These are phyloP conservation scores for Mariannaea elegans DNA, from an alignment of 2,329 filamentous ascomycete species.

Conservation along the genomic window DNA sequence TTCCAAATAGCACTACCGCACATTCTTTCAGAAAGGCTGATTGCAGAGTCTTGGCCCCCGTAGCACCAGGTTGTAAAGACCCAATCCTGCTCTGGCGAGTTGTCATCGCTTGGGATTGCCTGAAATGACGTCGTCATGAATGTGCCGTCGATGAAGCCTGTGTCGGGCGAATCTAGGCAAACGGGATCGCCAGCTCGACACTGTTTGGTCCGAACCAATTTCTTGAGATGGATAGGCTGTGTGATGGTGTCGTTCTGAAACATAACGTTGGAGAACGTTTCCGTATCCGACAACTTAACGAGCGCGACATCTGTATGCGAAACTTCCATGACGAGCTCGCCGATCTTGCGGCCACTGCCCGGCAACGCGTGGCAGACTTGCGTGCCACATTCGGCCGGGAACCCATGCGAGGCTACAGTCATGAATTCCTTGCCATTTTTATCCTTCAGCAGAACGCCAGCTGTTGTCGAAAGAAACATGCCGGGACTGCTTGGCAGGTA, in stretches of 20 bases:
- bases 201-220: background rate
- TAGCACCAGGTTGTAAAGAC: background rate
- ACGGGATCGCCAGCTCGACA: background rate
- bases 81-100: background rate
- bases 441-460: constrained; percentile 1
- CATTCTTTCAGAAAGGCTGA: background rate
- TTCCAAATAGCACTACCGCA: constrained; percentile 9
- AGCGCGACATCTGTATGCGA: background rate
- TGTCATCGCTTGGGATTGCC: background rate
- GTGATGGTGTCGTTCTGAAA: background rate
- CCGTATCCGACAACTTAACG: background rate
- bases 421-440: background rate
- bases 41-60: background rate
- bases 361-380: background rate
- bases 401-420: background rate
- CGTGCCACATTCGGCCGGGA: background rate
- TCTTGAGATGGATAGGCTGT: background rate
- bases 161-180: constrained; percentile 2
- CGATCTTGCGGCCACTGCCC: background rate
- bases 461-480: background rate
- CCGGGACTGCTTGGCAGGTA: background rate
- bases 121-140: background rate
- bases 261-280: background rate
- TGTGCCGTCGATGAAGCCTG: constrained; percentile 3
- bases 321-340: constrained; percentile 1